Percentiles rank a stretch among this genome's conserved stretches.
Conservation (phyloP, 176 grass and related monocot genomes). For the Coix lacrymajobi region DNA sequence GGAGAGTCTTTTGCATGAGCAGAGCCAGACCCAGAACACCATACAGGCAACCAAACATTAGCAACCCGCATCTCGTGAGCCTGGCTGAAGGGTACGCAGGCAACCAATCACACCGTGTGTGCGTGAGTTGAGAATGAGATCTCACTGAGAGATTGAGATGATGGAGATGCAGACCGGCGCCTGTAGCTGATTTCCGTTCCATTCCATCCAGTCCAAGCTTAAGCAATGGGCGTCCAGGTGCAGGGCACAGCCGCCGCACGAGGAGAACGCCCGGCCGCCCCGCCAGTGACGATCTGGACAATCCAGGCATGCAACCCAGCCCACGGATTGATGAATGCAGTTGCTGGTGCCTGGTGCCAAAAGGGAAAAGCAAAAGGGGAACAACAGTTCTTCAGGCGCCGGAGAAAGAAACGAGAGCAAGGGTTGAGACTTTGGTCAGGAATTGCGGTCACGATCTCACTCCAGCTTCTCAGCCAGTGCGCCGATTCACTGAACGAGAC, state of each 20-base stretch:
- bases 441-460: slow-evolving; percentile 5
- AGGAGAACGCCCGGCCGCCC: background rate
- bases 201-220: background rate
- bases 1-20: too few relatives aligned
- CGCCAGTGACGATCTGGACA: background rate
- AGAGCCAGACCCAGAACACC: too few relatives aligned
- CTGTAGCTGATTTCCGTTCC: too few relatives aligned
- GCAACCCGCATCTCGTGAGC: too few relatives aligned
- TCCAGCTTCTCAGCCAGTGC: too few relatives aligned
- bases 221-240: too few relatives aligned
- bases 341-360: too few relatives aligned
- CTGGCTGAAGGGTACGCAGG: too few relatives aligned
- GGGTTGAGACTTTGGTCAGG: background rate
- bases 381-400: background rate
- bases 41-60: too few relatives aligned
- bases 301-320: background rate
- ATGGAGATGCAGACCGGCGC: background rate
- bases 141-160: background rate
- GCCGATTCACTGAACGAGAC: background rate
- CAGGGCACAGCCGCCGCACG: background rate
- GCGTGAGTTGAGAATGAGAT: background rate
- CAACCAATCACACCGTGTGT: too few relatives aligned
- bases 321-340: background rate
- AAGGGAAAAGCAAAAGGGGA: background rate
- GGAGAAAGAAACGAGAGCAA: background rate